Evolutionary conservation across 2,329 filamentous ascomycete species (phyloP).

Genomic region (Dactylellina parvicollis): DNA sequence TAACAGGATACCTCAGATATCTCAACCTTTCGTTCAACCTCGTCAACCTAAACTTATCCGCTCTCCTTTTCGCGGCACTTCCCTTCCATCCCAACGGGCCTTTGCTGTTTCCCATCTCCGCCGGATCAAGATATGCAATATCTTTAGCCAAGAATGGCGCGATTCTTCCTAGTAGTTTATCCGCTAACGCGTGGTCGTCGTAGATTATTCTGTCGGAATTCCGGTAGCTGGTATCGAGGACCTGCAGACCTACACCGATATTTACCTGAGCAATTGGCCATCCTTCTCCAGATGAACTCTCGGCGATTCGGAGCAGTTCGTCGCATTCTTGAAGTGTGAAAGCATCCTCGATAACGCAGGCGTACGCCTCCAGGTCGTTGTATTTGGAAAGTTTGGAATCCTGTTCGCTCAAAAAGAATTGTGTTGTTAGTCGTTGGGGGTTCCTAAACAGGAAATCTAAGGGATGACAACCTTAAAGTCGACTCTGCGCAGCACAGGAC

Average conservation of each 20-base stretch:
- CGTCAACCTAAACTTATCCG: constrained; percentile 44
- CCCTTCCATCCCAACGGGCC: constrained; percentile 45
- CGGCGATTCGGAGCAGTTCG: constrained; percentile 55
- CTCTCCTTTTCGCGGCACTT: constrained; percentile 19
- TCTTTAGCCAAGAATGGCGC: constrained; percentile 62
- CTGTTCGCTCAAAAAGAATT: background rate
- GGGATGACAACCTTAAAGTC: constrained; percentile 34
- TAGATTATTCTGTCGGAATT: constrained; percentile 81
- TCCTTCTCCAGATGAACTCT: constrained; percentile 40
- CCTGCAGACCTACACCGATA: constrained; percentile 48
- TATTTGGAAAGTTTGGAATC: constrained; percentile 30
- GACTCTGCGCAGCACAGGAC: constrained; percentile 31
- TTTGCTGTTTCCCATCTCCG: constrained; percentile 13
- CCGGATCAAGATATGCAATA: constrained; percentile 47
- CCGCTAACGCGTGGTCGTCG: constrained; percentile 72
- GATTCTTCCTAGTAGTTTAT: constrained; percentile 71
- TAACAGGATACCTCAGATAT: constrained; percentile 53
- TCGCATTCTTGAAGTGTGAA: constrained; percentile 57
- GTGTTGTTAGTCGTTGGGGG: constrained; percentile 35
- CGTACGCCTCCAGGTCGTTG: constrained; percentile 35
- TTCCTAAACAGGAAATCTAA: constrained; percentile 11
- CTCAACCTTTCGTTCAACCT: constrained; percentile 54
- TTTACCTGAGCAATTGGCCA: constrained; percentile 55
- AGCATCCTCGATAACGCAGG: constrained; percentile 56
- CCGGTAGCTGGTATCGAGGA: constrained; percentile 61